Evolutionary conservation across 148 eudicot species (phyloP), one percentile per base, ranked within the genome.

Genomic region (Silene latifolia): DNA sequence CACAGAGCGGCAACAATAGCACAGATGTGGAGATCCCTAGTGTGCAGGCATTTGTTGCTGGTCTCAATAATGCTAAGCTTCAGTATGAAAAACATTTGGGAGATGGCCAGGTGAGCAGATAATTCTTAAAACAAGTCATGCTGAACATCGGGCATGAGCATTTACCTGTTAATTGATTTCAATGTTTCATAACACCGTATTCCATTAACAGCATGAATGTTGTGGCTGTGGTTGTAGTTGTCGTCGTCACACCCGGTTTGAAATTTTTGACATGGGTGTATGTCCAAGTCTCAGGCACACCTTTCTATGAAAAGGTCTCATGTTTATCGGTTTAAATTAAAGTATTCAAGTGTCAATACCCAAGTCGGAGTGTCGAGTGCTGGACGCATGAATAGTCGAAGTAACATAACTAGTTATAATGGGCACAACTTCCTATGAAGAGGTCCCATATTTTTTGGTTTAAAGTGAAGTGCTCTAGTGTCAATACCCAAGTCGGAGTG

Each of bases 31-130:
- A 89, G 67, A 87, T 95, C 63, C 89, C 96, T 12, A 90, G 89
- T 77, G 85, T 95, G 19, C 85, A 85, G 64, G 81, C 84, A 63
- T 95, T 95, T 81, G 94, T 95, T 65, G 94, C 94, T 19, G 94
- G 96, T 70, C 83, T 95, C 79, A 87, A 88, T 76, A 92, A 90
- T 82, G 97, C 97, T 62, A 90, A 90, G 83, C 85, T 85, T 63
- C 93, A 88, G 79, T 87, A 87, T 83, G 95, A 88, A 79, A 84
- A 84, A 74, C 85, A 88, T 59, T 73, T 79, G 73, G 80, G 35
- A 46, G 82, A 83, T 63, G 77, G 76, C 71, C 83, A 88, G 98
- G 98, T 91, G 42, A 83, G 87, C 69, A 24, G 0, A 67, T 3
- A 39, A 35, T 35, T 29, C 67, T 63, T 63, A 25, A 14, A 63